phyloP scores from a whole-genome alignment of 306 rosid species.

The Rosa rugosa region DNA sequence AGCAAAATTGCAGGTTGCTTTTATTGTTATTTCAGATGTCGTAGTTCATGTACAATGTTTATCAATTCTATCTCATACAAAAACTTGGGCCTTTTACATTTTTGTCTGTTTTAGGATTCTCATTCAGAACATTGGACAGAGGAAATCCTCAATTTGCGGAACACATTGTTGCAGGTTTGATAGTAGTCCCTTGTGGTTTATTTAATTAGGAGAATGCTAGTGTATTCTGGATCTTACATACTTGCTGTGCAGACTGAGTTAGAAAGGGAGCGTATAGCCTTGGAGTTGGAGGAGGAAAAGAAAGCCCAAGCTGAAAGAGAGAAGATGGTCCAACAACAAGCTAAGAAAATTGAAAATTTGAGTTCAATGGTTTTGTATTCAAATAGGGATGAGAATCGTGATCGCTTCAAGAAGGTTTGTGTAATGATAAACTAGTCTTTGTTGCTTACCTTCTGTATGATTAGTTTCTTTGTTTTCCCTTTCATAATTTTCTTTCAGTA shows the following conservation, averaged over 20 bases:
- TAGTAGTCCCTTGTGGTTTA: conserved; percentile 23
- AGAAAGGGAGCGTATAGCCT: conserved; percentile 93
- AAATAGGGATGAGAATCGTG: conserved; percentile 73
- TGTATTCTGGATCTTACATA: conserved; percentile 27
- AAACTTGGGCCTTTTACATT: conserved; percentile 20
- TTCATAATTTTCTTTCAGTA: not conserved
- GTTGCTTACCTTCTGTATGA: not conserved
- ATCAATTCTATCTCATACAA: not conserved
- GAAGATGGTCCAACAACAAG: conserved; percentile 82
- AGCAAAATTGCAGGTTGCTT: conserved; percentile 78
- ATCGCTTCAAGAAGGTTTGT: conserved; percentile 64
- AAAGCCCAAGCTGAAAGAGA: conserved; percentile 91
- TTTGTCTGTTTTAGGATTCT: conserved; percentile 61
- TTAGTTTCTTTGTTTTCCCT: not conserved
- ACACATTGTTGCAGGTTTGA: conserved; percentile 78
- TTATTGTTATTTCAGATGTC: conserved; percentile 12
- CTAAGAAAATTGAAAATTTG: conserved; percentile 83
- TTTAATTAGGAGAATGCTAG: conserved; percentile 18
- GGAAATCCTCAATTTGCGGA: conserved; percentile 84
- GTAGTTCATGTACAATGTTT: not conserved
- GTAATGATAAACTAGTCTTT: not conserved
- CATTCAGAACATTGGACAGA: conserved; percentile 87
- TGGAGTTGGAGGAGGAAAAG: conserved; percentile 95
- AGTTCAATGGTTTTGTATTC: conserved; percentile 93
- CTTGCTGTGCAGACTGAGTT: conserved; percentile 65